These are phyloP conservation scores for Taiozyma sp. DNA, from an alignment of 1,139 yeast species.

Conservation along the genomic window DNA sequence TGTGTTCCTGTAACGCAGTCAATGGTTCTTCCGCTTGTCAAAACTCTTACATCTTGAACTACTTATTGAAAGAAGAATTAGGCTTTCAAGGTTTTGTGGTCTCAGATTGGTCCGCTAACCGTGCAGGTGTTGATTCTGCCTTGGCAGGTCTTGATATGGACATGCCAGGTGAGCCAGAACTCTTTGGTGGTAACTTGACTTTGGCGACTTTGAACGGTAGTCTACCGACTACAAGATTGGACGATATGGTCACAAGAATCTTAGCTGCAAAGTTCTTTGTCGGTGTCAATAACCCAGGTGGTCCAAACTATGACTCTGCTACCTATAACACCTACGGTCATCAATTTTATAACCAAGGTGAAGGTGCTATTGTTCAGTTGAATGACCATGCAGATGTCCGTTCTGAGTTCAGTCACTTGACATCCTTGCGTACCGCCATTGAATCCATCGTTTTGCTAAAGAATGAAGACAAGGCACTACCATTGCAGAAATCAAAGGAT, in stretches of 20 bases:
- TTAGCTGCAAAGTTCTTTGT: conserved; percentile 48
- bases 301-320: conserved; percentile 51
- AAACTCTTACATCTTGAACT: conserved; percentile 48
- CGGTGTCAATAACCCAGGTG: conserved; percentile 28
- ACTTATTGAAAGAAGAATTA: conserved; percentile 49
- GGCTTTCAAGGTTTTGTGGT: conserved; percentile 61
- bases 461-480: conserved; percentile 38
- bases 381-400: conserved; percentile 41
- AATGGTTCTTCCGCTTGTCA: conserved; percentile 55
- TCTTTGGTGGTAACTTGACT: conserved; percentile 50
- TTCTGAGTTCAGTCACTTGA: conserved; percentile 34
- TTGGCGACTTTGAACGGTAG: conserved; percentile 47
- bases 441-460: conserved; percentile 32
- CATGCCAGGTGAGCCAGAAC: conserved; percentile 56
- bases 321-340: conserved; percentile 46
- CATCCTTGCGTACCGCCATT: conserved; percentile 44
- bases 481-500: conserved; percentile 35
- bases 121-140: conserved; percentile 47
- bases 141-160: conserved; percentile 56
- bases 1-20: conserved; percentile 53
- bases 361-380: conserved; percentile 43
- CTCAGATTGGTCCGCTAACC: conserved; percentile 58
- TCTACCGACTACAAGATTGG: conserved; percentile 43
- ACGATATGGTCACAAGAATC: conserved; percentile 55
- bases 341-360: conserved; percentile 35